Evolutionary conservation across 495 filamentous ascomycete genomes (phyloP).

Genomic region (Pseudomonodictys pantanalensis): DNA sequence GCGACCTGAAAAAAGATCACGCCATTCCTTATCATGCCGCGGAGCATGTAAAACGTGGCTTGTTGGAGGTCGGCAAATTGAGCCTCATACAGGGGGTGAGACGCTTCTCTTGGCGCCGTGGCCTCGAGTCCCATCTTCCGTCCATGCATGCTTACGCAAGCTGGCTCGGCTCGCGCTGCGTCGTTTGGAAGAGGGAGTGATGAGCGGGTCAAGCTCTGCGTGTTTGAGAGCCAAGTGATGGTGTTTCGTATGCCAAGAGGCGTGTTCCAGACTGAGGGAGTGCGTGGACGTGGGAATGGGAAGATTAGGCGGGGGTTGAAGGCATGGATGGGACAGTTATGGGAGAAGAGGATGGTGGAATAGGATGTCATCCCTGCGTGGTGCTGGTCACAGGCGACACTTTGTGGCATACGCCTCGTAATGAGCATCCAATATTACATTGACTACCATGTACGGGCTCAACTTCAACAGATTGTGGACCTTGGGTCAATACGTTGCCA

Average conservation of each 20-base stretch:
- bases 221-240: slow-evolving; percentile 21
- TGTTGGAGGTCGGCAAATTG: slow-evolving; percentile 3
- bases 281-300: not conserved
- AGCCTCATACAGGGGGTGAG: not conserved
- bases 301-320: not conserved
- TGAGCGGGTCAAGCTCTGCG: slow-evolving; percentile 19
- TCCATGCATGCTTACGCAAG: not conserved
- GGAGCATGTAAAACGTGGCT: slow-evolving; percentile 1
- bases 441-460: too few relatives aligned
- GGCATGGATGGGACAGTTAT: too few relatives aligned
- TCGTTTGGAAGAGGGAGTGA: not conserved
- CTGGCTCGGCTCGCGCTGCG: not conserved
- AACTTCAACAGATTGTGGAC: too few relatives aligned
- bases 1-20: not conserved
- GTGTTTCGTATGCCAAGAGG: not conserved
- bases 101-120: not conserved
- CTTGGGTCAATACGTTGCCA: too few relatives aligned
- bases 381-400: too few relatives aligned
- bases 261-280: not conserved
- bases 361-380: too few relatives aligned
- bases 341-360: too few relatives aligned
- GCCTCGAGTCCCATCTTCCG: not conserved
- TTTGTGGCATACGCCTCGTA: too few relatives aligned
- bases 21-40: slow-evolving; percentile 13
- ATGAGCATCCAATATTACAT: too few relatives aligned